A percentile compares a stretch with the other conserved stretches of the same genome.
These are phyloP conservation scores for Endothia cerciana DNA, from an alignment of 2,329 filamentous ascomycete species.

Conservation along the genomic window DNA sequence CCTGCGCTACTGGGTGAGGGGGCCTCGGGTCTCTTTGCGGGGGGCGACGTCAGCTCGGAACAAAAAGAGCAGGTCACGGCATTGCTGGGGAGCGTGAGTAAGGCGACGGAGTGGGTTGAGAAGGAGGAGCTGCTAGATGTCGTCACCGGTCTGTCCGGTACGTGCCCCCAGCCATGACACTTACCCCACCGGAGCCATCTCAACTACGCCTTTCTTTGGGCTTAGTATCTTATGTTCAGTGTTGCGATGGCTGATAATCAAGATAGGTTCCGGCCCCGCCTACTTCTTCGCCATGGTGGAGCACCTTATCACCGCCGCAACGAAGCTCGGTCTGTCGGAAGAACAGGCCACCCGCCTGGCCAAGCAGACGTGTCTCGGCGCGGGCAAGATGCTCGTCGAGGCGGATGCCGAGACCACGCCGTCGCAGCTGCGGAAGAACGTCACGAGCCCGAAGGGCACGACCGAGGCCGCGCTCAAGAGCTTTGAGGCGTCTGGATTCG, in stretches of 20 bases:
- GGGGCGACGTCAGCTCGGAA: slow-evolving; percentile 44
- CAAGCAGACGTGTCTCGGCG: slow-evolving; percentile 55
- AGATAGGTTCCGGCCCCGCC: slow-evolving; percentile 52
- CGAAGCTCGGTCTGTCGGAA: slow-evolving; percentile 47
- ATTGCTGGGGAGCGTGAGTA: slow-evolving; percentile 51
- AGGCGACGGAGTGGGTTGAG: slow-evolving; percentile 54
- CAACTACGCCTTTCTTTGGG: neutral
- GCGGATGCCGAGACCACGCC: slow-evolving; percentile 50
- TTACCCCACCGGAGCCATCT: neutral
- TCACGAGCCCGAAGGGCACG: slow-evolving; percentile 57
- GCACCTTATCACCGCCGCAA: slow-evolving; percentile 50
- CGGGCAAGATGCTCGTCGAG: slow-evolving; percentile 54
- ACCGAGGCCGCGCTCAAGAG: slow-evolving; percentile 53
- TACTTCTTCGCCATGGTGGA: slow-evolving; percentile 60
- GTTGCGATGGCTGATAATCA: neutral
- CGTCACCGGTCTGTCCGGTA: slow-evolving; percentile 54
- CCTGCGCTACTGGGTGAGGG: slow-evolving; percentile 55
- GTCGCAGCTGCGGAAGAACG: slow-evolving; percentile 52
- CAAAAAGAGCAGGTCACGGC: slow-evolving; percentile 48
- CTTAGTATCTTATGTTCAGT: neutral
- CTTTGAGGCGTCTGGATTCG: slow-evolving; percentile 49
- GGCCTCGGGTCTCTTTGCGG: slow-evolving; percentile 52
- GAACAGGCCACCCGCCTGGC: slow-evolving; percentile 55
- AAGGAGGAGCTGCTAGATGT: slow-evolving; percentile 54
- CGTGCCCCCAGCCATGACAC: slow-evolving; percentile 25